phyloP scores from a whole-genome alignment of 2,329 filamentous ascomycete genomes.

The Verticillium isaacii region DNA sequence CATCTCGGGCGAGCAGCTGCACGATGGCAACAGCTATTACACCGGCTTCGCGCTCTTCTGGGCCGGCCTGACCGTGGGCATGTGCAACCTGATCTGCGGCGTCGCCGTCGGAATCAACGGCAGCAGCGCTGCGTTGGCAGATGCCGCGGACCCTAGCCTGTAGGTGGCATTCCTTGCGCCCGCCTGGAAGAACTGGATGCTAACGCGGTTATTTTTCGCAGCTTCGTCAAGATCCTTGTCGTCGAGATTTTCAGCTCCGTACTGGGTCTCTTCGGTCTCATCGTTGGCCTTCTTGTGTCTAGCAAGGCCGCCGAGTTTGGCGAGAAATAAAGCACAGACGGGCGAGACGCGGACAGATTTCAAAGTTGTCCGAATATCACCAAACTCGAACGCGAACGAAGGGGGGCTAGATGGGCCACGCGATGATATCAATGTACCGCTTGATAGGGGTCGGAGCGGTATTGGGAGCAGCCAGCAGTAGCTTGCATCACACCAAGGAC shows the following conservation, averaged over 20 bases:
- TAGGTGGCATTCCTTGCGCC: slow-evolving; percentile 41
- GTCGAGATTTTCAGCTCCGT: slow-evolving; percentile 99
- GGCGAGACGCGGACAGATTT: neutral
- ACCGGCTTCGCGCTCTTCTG: slow-evolving; percentile 96
- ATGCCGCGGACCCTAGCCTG: slow-evolving; percentile 88
- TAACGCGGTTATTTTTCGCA: slow-evolving; percentile 26
- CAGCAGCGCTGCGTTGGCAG: slow-evolving; percentile 90
- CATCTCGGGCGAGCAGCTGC: slow-evolving; percentile 59
- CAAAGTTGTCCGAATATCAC: neutral
- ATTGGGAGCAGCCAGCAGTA: neutral
- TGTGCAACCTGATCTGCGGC: slow-evolving; percentile 95
- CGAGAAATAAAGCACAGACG: slow-evolving; percentile 15
- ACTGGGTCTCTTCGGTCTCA: slow-evolving; percentile 90
- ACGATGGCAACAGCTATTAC: slow-evolving; percentile 79
- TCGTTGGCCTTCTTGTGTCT: slow-evolving; percentile 85
- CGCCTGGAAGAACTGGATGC: neutral
- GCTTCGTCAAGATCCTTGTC: slow-evolving; percentile 97
- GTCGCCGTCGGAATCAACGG: slow-evolving; percentile 97
- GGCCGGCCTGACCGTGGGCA: slow-evolving; percentile 88
- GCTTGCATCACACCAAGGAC: slow-evolving; percentile 15
- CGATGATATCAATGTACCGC: slow-evolving; percentile 4
- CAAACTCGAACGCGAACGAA: neutral
- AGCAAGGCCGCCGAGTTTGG: slow-evolving; percentile 77
- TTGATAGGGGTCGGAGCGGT: slow-evolving; percentile 4
- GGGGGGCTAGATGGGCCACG: neutral